Evolutionary conservation across 306 rosid genomes (phyloP).

Genomic region (Medicago ruthenica): DNA sequence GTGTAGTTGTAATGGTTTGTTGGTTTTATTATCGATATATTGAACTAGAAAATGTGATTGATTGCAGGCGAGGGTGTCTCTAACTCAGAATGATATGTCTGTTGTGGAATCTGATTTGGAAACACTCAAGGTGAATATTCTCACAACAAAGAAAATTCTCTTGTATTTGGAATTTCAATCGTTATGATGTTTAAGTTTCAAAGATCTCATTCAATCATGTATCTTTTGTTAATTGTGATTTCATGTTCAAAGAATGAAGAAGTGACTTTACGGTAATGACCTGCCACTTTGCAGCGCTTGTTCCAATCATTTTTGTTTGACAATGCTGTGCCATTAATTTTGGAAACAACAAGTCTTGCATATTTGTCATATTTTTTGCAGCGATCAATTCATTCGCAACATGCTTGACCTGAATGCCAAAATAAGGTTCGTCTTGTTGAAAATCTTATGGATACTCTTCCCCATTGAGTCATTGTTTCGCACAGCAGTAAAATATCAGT

Average conservation of each 20-base stretch:
- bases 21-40: background rate
- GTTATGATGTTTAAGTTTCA: slow-evolving; percentile 16
- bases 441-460: background rate
- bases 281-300: slow-evolving; percentile 10
- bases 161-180: slow-evolving; percentile 1
- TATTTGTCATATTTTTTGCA: slow-evolving; percentile 39
- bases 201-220: slow-evolving; percentile 16
- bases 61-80: slow-evolving; percentile 70
- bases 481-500: background rate
- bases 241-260: slow-evolving; percentile 55
- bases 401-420: slow-evolving; percentile 64
- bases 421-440: slow-evolving; percentile 62
- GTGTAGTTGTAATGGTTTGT: background rate
- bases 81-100: slow-evolving; percentile 62
- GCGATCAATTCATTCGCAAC: slow-evolving; percentile 60
- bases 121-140: slow-evolving; percentile 62
- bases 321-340: slow-evolving; percentile 21
- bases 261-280: slow-evolving; percentile 56
- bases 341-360: background rate
- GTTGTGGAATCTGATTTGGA: slow-evolving; percentile 64
- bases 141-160: background rate
- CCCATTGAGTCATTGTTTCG: background rate
- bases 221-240: slow-evolving; percentile 40
- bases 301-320: background rate
- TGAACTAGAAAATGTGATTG: slow-evolving; percentile 24